These are phyloP conservation scores for Bruguiera sexangula DNA, from an alignment of 345 rosid genomes.

Conservation along the genomic window DNA sequence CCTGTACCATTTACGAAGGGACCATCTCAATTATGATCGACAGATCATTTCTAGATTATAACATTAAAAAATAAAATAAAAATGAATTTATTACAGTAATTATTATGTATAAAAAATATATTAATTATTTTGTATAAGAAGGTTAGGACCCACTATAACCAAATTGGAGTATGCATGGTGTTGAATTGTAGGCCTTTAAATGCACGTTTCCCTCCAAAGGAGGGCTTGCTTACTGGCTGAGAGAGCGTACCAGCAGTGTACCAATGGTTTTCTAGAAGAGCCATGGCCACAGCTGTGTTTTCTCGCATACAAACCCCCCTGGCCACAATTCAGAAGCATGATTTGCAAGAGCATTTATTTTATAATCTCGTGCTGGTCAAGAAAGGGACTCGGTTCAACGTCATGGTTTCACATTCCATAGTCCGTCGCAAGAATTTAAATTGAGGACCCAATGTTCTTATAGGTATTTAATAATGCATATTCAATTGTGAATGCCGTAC, in stretches of 20 bases:
- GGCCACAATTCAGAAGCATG: too few relatives aligned
- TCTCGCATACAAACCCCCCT: too few relatives aligned
- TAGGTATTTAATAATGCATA: conserved; percentile 10
- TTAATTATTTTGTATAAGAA: too few relatives aligned
- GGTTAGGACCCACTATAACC: too few relatives aligned
- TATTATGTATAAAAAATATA: too few relatives aligned
- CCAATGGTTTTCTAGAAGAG: neutral
- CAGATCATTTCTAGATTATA: neutral
- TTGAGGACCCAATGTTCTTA: conserved; percentile 8
- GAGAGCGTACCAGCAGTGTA: neutral
- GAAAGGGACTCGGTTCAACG: neutral
- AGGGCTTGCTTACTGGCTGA: conserved; percentile 15
- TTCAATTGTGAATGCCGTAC: too few relatives aligned
- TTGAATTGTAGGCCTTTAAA: neutral
- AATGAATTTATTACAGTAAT: too few relatives aligned
- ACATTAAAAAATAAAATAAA: too few relatives aligned
- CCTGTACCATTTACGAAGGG: neutral
- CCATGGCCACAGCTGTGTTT: conserved; percentile 9
- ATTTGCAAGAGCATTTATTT: neutral
- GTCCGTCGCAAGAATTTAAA: neutral
- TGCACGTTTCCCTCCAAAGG: conserved; percentile 20
- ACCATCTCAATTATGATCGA: too few relatives aligned
- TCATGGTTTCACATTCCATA: too few relatives aligned
- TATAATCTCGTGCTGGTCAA: neutral
- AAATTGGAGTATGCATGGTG: too few relatives aligned